Percentiles rank a stretch among this genome's conserved stretches.
Conservation (phyloP, 768 basidiomycete genomes). For the Boletales sp. region DNA sequence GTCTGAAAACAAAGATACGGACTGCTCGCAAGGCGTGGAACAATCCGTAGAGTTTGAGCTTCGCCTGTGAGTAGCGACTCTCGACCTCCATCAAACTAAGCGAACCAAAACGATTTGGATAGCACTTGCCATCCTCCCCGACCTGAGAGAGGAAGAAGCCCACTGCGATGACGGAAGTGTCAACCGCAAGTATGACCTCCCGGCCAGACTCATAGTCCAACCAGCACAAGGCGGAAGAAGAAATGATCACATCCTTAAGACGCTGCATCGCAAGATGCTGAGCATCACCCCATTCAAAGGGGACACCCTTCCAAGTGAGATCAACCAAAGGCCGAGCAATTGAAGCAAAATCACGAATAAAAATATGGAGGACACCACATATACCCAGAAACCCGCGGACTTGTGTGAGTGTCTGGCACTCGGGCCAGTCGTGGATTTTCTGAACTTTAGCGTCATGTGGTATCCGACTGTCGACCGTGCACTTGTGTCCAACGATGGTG, state of each 20-base stretch:
- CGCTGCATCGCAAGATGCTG: too few relatives aligned
- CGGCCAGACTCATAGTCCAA: neutral
- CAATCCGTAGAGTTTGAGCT: constrained; percentile 23
- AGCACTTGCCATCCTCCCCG: constrained; percentile 1
- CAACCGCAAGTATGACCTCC: constrained; percentile 23
- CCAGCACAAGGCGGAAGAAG: constrained; percentile 3
- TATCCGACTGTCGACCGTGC: constrained; percentile 31
- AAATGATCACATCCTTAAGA: constrained; percentile 12
- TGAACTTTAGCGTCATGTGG: constrained; percentile 24
- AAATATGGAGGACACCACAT: constrained; percentile 23
- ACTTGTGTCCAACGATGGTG: constrained; percentile 36
- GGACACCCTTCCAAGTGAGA: constrained; percentile 24
- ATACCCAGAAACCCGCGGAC: constrained; percentile 30
- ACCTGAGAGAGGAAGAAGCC: constrained; percentile 29
- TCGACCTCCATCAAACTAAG: constrained; percentile 33
- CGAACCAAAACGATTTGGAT: constrained; percentile 35
- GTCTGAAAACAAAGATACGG: too few relatives aligned
- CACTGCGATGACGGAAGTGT: too few relatives aligned
- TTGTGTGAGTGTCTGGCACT: constrained; percentile 16
- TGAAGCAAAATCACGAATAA: constrained; percentile 27
- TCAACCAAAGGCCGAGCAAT: constrained; percentile 20
- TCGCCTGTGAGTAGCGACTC: constrained; percentile 17
- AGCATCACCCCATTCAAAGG: constrained; percentile 17
- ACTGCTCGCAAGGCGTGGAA: neutral
- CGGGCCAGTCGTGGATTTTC: constrained; percentile 32